Conservation (phyloP, 2,329 filamentous ascomycete genomes). For the Cercospora janseana region DNA sequence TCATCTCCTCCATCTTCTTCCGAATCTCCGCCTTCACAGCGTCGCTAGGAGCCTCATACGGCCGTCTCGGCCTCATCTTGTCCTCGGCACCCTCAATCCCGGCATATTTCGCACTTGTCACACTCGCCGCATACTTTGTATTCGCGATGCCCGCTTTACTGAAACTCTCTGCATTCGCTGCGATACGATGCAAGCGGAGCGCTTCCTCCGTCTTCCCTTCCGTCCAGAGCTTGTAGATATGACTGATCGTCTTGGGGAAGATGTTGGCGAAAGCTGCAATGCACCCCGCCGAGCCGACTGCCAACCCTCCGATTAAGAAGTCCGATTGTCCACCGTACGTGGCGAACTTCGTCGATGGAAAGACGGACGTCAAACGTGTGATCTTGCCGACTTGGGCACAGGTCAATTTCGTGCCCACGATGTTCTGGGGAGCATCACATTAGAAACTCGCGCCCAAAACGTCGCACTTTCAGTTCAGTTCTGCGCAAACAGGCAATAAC, state of each 20-base stretch:
- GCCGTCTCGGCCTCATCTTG: constrained; percentile 58
- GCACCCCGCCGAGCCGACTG: constrained; percentile 54
- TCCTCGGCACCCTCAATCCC: constrained; percentile 60
- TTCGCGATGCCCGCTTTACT: constrained; percentile 64
- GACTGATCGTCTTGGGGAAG: constrained; percentile 52
- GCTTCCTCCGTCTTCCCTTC: constrained; percentile 57
- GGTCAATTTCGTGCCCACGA: constrained; percentile 69
- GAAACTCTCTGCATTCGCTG: constrained; percentile 61
- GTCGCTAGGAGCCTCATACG: constrained; percentile 55
- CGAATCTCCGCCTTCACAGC: constrained; percentile 46
- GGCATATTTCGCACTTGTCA: constrained; percentile 58
- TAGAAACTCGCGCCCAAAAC: no score
- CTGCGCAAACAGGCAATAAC: no score
- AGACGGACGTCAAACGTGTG: constrained; percentile 56
- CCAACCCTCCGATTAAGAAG: constrained; percentile 60
- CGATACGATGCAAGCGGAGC: constrained; percentile 56
- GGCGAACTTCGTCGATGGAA: constrained; percentile 58
- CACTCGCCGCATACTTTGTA: constrained; percentile 62
- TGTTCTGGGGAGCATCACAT: constrained; percentile 55
- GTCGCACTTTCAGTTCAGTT: no score
- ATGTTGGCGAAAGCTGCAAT: constrained; percentile 59
- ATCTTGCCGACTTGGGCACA: constrained; percentile 75
- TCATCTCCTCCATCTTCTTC: constrained; percentile 43
- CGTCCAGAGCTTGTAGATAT: constrained; percentile 58
- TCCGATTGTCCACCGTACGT: constrained; percentile 72